Evolutionary conservation across 2,329 filamentous ascomycete genomes (phyloP).

Genomic region (Colletotrichum salicis): DNA sequence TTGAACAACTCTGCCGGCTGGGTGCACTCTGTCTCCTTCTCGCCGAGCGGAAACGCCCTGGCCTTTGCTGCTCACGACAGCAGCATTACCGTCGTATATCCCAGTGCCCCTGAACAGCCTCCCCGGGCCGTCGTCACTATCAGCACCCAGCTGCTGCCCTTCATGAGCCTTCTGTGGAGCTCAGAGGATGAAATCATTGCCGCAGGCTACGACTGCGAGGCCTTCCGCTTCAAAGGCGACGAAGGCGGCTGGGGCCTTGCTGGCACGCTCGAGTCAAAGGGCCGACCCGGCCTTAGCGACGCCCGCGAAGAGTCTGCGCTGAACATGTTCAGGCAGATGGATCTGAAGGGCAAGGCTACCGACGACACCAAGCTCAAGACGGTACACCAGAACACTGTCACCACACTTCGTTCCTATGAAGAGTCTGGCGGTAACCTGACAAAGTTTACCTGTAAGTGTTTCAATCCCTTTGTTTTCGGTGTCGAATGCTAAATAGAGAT

Average conservation of each 20-base stretch:
- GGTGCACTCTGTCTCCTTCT: constrained; percentile 94
- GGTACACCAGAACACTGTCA: constrained; percentile 96
- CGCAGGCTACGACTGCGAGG: constrained; percentile 90
- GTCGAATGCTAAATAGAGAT: constrained; percentile 41
- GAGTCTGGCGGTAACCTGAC: constrained; percentile 70
- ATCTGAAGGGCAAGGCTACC: constrained; percentile 90
- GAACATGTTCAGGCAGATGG: constrained; percentile 99
- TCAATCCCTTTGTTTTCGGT: background rate
- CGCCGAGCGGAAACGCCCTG: constrained; percentile 89
- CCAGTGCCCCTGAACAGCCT: constrained; percentile 87
- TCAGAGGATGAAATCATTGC: constrained; percentile 93
- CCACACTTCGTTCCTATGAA: constrained; percentile 82
- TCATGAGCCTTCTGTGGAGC: constrained; percentile 93
- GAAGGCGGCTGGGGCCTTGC: constrained; percentile 84
- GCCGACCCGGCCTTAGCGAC: constrained; percentile 68
- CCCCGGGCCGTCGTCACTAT: constrained; percentile 91
- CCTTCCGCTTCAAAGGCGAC: constrained; percentile 86
- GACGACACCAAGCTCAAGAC: constrained; percentile 96
- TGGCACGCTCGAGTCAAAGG: constrained; percentile 83
- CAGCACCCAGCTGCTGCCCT: constrained; percentile 88
- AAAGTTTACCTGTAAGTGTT: constrained; percentile 86
- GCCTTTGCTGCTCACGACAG: constrained; percentile 96
- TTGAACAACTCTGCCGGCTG: constrained; percentile 96
- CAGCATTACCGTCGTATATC: constrained; percentile 96
- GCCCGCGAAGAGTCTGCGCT: constrained; percentile 88